Evolutionary conservation across 352 stramenopile species (phyloP).

Genomic region (Phytopythium oedochilum): DNA sequence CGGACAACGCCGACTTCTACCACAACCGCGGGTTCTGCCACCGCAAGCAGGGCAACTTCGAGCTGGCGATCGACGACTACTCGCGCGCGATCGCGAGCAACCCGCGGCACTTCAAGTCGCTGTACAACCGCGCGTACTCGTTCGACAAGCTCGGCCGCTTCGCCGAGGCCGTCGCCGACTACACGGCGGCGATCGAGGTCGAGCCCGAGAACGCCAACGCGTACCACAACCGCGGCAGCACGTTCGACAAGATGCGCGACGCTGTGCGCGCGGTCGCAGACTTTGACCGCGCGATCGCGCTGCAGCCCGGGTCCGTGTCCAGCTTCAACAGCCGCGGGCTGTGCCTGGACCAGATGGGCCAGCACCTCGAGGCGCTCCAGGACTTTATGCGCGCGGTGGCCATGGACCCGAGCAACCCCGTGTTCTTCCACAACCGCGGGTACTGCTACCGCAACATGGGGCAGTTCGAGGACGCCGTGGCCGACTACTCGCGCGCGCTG

Average conservation of each 20-base stretch:
- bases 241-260: slow-evolving; percentile 71
- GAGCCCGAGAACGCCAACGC: slow-evolving; percentile 76
- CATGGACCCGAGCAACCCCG: slow-evolving; percentile 65
- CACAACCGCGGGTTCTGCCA: slow-evolving; percentile 85
- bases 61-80: slow-evolving; percentile 78
- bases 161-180: slow-evolving; percentile 65
- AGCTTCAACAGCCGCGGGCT: slow-evolving; percentile 83
- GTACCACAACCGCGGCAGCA: slow-evolving; percentile 82
- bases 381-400: slow-evolving; percentile 66
- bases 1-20: slow-evolving; percentile 74
- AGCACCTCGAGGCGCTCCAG: slow-evolving; percentile 55
- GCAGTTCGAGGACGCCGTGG: slow-evolving; percentile 59
- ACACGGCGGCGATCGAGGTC: slow-evolving; percentile 61
- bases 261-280: slow-evolving; percentile 4
- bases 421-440: slow-evolving; percentile 85
- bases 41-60: slow-evolving; percentile 75
- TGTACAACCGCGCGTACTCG: slow-evolving; percentile 88
- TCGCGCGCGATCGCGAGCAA: slow-evolving; percentile 64
- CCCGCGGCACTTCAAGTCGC: slow-evolving; percentile 80
- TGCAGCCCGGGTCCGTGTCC: slow-evolving; percentile 53
- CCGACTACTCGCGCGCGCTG: slow-evolving; percentile 65
- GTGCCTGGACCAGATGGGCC: slow-evolving; percentile 64
- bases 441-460: slow-evolving; percentile 83
- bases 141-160: slow-evolving; percentile 77
- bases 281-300: slow-evolving; percentile 36